Base-by-base conservation (phyloP, 1,284 basidiomycete genomes). In the Malassezia furfur region DNA sequence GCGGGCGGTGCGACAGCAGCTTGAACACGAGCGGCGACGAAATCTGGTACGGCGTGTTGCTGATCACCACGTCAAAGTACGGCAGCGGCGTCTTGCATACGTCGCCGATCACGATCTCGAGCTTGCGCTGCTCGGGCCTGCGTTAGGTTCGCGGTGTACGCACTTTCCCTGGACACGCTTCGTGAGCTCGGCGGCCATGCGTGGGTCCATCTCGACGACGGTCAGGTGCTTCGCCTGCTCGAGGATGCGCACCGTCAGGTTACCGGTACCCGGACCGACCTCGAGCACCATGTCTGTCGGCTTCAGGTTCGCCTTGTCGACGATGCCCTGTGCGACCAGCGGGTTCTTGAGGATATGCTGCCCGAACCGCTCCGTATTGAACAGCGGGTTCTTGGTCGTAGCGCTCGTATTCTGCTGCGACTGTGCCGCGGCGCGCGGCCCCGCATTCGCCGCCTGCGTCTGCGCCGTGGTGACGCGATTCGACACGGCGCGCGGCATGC, bases 61-160 rank as follows among this genome's bases (percentile, higher is more conserved):
- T 91, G 75, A 98, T 98, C 80, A 91, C 96, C 57, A 96, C 93
- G 77, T 98, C 93, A 69, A 98, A 96, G 78, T 93, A 96, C 4
- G 93, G 93, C 19, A 98, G 79, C 39, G 91, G 87, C 19, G 88
- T 89, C 77, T 98, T 98, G 76, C 94, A 87, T 73, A 96, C 96
- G 76, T 98, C 91, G 52, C 91, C 93, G 51, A 96, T 85, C 68
- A 94, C 84, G 64, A 96, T 85, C 63, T 94, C 88, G 1, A 98
- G 82, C 74, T 93, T 94, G 63, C 87, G 83, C 76, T 96, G 91
- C 74, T 91, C 89, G 2, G 91, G 90, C 72, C 91, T 96, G 53
- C 6, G 49, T 47, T n/a, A 12, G 10, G 49, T 47, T n/a, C 2
- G 10, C n/a, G 25, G 2, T 5, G 15, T n/a, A 85, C 89, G 79